These are phyloP conservation scores for Stephanodiscus minutulus DNA, from an alignment of 108 stramenopile genomes.

Conservation along the genomic window DNA sequence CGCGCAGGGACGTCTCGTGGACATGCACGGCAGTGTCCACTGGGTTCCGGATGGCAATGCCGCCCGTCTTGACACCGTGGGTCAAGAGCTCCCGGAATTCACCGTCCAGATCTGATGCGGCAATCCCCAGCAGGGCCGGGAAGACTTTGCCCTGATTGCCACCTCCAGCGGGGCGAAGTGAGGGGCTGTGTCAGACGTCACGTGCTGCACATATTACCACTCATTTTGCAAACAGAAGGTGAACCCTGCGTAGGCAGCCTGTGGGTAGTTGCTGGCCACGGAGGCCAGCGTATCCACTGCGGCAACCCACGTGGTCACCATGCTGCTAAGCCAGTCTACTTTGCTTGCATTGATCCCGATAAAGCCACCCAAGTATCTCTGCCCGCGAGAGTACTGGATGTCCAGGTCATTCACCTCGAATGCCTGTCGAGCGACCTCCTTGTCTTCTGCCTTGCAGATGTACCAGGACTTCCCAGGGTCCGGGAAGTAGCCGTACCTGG, in stretches of 20 bases:
- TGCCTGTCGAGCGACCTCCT: too few relatives aligned
- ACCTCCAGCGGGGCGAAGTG: not conserved
- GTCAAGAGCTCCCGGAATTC: not conserved
- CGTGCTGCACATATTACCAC: slow-evolving; percentile 28
- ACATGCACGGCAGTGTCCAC: not conserved
- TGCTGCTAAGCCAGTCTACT: slow-evolving; percentile 15
- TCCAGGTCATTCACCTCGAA: too few relatives aligned
- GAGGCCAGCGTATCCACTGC: slow-evolving; percentile 6
- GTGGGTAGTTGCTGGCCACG: slow-evolving; percentile 20
- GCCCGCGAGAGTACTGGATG: not conserved
- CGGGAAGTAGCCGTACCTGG: too few relatives aligned
- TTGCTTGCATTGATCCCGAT: not conserved
- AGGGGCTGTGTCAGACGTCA: not conserved
- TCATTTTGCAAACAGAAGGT: slow-evolving; percentile 14
- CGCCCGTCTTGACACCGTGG: not conserved
- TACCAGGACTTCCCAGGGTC: too few relatives aligned
- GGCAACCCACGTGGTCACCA: slow-evolving; percentile 20
- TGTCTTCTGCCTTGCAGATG: too few relatives aligned
- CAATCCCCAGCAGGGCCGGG: not conserved
- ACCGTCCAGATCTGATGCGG: not conserved
- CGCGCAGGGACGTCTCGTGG: not conserved
- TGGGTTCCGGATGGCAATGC: not conserved
- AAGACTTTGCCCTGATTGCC: not conserved
- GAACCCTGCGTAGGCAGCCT: slow-evolving; percentile 30
- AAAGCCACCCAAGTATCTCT: slow-evolving; percentile 30